Percentiles rank a stretch among this genome's conserved stretches.
Conservation (phyloP, 1,139 yeast species). For the Sugiyamaella xylanicola region DNA sequence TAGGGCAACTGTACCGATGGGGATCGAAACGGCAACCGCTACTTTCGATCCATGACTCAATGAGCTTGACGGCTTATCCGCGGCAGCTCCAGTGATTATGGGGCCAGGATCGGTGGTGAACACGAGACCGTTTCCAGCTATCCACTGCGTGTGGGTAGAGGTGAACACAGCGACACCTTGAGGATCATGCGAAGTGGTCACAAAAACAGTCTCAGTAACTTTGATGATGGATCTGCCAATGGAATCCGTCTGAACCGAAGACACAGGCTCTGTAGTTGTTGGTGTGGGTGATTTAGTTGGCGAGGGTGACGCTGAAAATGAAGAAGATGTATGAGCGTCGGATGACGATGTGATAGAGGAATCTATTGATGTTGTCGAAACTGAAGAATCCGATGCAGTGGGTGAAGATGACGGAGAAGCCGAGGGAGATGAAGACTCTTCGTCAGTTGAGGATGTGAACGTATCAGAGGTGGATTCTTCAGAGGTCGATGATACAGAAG, state of each 20-base stretch:
- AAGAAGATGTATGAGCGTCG: background rate
- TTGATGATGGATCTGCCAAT: background rate
- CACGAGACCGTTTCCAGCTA: conserved; percentile 16
- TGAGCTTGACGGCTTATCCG: conserved; percentile 1
- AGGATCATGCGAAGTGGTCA: conserved; percentile 7
- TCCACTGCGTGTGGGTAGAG: conserved; percentile 22
- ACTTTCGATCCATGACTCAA: conserved; percentile 21
- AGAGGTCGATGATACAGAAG: background rate
- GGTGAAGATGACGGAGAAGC: background rate
- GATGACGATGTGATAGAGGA: conserved; percentile 3
- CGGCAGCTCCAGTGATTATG: conserved; percentile 13
- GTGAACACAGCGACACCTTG: conserved; percentile 16
- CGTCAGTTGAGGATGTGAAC: background rate
- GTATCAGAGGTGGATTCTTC: background rate
- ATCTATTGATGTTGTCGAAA: background rate
- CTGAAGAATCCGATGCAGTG: background rate
- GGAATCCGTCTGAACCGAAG: background rate
- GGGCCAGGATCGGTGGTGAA: conserved; percentile 22
- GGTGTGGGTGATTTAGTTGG: conserved; percentile 1
- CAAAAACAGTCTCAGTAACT: conserved; percentile 20
- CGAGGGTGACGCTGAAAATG: conserved; percentile 5
- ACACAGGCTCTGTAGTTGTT: background rate
- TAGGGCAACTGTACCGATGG: conserved; percentile 21
- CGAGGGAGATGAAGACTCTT: conserved; percentile 3
- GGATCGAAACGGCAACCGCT: conserved; percentile 21